Conservation (phyloP, 2,329 filamentous ascomycete species). For the Coniochaeta sp. region DNA sequence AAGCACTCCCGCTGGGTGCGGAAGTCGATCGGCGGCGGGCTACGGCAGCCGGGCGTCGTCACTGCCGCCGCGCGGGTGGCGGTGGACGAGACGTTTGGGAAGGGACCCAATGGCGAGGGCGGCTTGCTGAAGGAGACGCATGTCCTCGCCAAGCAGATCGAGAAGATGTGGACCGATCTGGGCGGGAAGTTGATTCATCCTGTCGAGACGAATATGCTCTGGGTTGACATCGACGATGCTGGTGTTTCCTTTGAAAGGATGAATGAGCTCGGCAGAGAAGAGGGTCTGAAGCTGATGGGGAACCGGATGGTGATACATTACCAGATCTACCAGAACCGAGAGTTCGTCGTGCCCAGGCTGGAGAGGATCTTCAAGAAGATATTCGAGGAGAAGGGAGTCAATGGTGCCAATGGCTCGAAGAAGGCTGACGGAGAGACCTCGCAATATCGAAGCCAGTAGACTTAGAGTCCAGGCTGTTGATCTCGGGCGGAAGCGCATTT, state of each 20-base stretch:
- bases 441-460: constrained; percentile 4
- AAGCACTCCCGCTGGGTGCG: constrained; percentile 67
- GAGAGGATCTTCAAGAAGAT: constrained; percentile 45
- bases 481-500: too few relatives aligned
- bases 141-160: constrained; percentile 54
- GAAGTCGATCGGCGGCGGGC: constrained; percentile 74
- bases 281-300: constrained; percentile 33
- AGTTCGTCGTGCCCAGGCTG: constrained; percentile 52
- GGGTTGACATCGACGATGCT: constrained; percentile 64
- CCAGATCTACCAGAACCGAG: constrained; percentile 55
- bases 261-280: constrained; percentile 29
- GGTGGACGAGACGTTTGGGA: constrained; percentile 71
- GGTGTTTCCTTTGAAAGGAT: constrained; percentile 35
- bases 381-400: constrained; percentile 16
- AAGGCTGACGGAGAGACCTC: neutral
- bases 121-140: constrained; percentile 58
- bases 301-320: constrained; percentile 41
- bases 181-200: constrained; percentile 64
- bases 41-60: constrained; percentile 70
- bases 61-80: constrained; percentile 70
- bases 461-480: too few relatives aligned
- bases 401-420: neutral
- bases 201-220: constrained; percentile 89
- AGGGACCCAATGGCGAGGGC: constrained; percentile 47
- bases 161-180: constrained; percentile 54